phyloP scores from a whole-genome alignment of 805 yeast species.

The Starmerella bombi region DNA sequence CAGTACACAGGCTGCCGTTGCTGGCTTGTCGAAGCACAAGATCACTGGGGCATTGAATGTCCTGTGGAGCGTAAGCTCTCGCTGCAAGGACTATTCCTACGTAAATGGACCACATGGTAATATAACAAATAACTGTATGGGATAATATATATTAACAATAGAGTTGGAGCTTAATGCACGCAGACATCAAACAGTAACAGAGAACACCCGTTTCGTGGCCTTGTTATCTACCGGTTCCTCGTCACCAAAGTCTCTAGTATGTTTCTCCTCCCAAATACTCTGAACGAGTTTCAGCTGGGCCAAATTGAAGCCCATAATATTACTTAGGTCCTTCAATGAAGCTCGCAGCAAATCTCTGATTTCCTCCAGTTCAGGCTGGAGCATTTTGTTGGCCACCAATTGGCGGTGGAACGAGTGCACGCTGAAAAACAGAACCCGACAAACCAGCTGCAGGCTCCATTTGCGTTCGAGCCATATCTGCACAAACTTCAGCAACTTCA shows the following conservation, averaged over 20 bases:
- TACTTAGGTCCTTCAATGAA: conserved; percentile 39
- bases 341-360: conserved; percentile 51
- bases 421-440: conserved; percentile 64
- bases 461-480: conserved; percentile 51
- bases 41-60: conserved; percentile 2
- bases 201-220: no score
- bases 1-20: conserved; percentile 1
- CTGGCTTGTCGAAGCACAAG: conserved; percentile 2
- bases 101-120: no score
- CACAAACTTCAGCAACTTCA: conserved; percentile 57
- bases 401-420: conserved; percentile 66
- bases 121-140: no score
- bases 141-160: no score
- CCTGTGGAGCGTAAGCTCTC: conserved; percentile 7
- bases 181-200: no score
- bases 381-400: conserved; percentile 36
- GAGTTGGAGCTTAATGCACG: no score
- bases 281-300: conserved; percentile 67
- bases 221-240: no score
- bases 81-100: no score
- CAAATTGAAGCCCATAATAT: conserved; percentile 66
- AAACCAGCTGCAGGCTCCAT: conserved; percentile 47
- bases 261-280: conserved; percentile 66
- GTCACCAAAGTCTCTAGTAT: conserved; percentile 24
- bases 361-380: conserved; percentile 44